These are phyloP conservation scores for Leucocoprinus sp. DNA, from an alignment of 768 basidiomycete species.

Conservation along the genomic window DNA sequence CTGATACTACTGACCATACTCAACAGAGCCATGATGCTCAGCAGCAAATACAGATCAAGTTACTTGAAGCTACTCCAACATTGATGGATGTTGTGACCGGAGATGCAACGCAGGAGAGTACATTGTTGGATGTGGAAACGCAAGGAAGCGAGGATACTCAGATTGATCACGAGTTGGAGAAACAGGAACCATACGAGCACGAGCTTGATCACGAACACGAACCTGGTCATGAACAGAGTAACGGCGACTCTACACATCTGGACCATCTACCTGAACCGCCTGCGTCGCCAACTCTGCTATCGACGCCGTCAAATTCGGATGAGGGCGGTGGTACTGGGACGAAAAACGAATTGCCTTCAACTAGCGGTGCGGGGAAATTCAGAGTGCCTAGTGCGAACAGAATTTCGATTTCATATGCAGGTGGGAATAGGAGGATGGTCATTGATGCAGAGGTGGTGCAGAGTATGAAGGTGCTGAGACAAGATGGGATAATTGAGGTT, in stretches of 20 bases:
- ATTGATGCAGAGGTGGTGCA: constrained; percentile 86
- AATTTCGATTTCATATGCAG: constrained; percentile 93
- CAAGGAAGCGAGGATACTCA: constrained; percentile 11
- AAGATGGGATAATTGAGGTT: constrained; percentile 83
- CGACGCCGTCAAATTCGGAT: constrained; percentile 36
- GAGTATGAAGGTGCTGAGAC: constrained; percentile 68
- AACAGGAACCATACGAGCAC: no score
- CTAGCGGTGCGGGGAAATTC: constrained; percentile 14
- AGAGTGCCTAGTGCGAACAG: constrained; percentile 69
- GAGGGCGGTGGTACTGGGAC: constrained; percentile 25
- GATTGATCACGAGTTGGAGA: constrained; percentile 6
- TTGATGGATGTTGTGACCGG: constrained; percentile 32
- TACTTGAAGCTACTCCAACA: constrained; percentile 42
- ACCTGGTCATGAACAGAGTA: constrained; percentile 9
- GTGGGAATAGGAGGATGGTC: constrained; percentile 78
- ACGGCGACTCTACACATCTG: constrained; percentile 19
- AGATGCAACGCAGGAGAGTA: constrained; percentile 19
- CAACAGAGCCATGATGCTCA: constrained; percentile 34
- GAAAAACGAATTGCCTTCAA: constrained; percentile 18
- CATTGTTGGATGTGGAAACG: neutral
- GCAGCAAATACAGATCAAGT: constrained; percentile 25
- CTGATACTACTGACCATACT: constrained; percentile 37
- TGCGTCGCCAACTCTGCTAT: constrained; percentile 39
- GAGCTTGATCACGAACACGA: constrained; percentile 6
- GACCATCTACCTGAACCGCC: constrained; percentile 56